Evolutionary conservation across 306 rosid genomes (phyloP), one percentile per base, ranked within the genome.

Genomic region (Begonia loranthoides): DNA sequence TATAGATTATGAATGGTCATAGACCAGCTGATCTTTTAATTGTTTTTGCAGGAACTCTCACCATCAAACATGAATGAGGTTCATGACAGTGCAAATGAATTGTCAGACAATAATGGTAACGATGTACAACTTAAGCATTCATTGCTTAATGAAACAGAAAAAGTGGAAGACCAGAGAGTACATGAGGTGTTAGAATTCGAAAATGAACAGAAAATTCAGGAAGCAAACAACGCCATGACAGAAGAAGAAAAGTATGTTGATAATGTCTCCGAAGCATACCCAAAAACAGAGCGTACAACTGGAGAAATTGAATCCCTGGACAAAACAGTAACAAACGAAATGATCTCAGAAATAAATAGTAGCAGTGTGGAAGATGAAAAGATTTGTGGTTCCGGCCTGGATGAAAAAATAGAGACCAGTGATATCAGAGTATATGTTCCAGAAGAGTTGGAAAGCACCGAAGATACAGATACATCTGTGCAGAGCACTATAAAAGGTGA

Each of bases 41-140:
- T 28, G 36, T 4, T 62, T 49, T 56, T 43, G 73, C 71, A 76
- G 78, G 56, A 28, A 54, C 50, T 52, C 50, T 47, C 51, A 11
- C 28, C 19, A 16, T 48, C 47, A 50, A 60, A 65, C 54, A 41
- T 64, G 16, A 45, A 38, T 55, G 49, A 40, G 45, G 54, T 53
- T 66, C 55, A 21, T 40, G 56, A 60, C 24, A 55, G 60, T 38
- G 54, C 60, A 51, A 68, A 4, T 9, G 65, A 56, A 49, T 22
- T 57, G 28, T 28, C 36, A 28, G 36, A 4, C 36, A 28, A 28
- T 28, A 28, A 28, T 7, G 9, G 9, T 28, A 7, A 28, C 9
- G 6, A 55, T 49, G 11, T 41, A 56, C 56, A 45, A 47, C 50
- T 58, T 21, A 36, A 24, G 45, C 17, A 45, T 57, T 52, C 15